Base-by-base conservation (phyloP, 495 filamentous ascomycete genomes). In the Baudoinia panamericana region DNA sequence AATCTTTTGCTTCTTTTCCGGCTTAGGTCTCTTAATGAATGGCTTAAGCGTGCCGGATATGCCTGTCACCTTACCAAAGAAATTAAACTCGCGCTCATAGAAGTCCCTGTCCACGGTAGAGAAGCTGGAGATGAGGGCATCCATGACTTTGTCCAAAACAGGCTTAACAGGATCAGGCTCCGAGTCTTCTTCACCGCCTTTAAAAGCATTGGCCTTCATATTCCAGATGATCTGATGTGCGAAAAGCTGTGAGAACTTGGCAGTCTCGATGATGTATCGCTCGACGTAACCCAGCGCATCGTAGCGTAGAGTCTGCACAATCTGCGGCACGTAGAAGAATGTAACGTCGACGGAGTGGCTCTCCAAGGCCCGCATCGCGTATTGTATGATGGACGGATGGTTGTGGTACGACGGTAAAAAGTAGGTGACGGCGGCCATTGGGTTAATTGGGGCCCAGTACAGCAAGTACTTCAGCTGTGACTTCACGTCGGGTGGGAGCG, bases 191-290 rank as follows among this genome's bases (percentile, higher is more conserved):
- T 99, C 92, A n/a, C n/a, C n/a, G n/a, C n/a, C n/a, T 59, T 94
- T 96, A 64, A 84, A 99, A 2, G 86, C 77, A 57, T 99, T 99
- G 16, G 92, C 92, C 56, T 93, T 95, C 80, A 99, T 99, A 56
- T 96, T 99, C 92, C 92, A 99, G 46, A 99, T 96, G 45, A 99
- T 95, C 45, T 99, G 92, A 60, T 99, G 92, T 5, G 92, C 86
- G 57, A 99, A 99, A 1, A 95, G 65, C 56, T 95, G 92, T 18
- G 88, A 95, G 53, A 90, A 83, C 50, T 88, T 87, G 1, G 84
- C 87, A 3, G 92, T 93, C 64, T 99, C 90, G 17, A 94, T 68
- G 22, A 96, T 96, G 50, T 95, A 96, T 45, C 90, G 72, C 56
- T 96, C 87, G 1, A 93, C 87, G 56, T 96, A 96, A 28, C 92